Conservation (phyloP, 345 rosid genomes). For the Passiflora organensis region DNA sequence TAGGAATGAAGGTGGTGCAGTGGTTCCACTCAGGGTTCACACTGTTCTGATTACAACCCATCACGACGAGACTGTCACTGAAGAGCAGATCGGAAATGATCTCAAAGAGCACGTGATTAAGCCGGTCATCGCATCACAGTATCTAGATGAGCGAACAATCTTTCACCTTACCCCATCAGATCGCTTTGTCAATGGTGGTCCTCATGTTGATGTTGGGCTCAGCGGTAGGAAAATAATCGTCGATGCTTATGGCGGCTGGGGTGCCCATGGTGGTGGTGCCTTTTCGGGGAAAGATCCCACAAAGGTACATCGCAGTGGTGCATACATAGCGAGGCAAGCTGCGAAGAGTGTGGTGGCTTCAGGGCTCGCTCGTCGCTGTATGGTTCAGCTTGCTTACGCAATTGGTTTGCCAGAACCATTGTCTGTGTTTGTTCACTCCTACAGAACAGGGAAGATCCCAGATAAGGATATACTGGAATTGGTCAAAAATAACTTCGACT, state of each 20-base stretch:
- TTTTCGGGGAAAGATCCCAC: constrained; percentile 17
- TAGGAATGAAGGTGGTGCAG: constrained; percentile 5
- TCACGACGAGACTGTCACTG: constrained; percentile 11
- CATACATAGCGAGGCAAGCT: constrained; percentile 10
- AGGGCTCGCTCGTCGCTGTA: constrained; percentile 13
- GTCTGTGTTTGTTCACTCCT: constrained; percentile 15
- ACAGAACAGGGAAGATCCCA: constrained; percentile 10
- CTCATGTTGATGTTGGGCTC: constrained; percentile 8
- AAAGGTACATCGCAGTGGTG: constrained; percentile 15
- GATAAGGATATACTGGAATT: constrained; percentile 6
- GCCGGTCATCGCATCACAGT: constrained; percentile 6
- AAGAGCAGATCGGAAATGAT: constrained; percentile 6
- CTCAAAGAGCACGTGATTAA: constrained; percentile 12
- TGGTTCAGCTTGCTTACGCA: constrained; percentile 13
- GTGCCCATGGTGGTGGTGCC: constrained; percentile 12
- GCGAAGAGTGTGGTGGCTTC: constrained; percentile 17
- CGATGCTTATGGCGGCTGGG: constrained; percentile 14
- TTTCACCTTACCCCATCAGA: constrained; percentile 9
- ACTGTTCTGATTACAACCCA: constrained; percentile 13
- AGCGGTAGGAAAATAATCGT: constrained; percentile 9
- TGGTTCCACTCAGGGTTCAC: constrained; percentile 14
- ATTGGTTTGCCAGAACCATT: constrained; percentile 13
- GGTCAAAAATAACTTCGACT: constrained; percentile 6
- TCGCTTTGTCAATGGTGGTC: constrained; percentile 6
- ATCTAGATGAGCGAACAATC: constrained; percentile 8